Evolutionary conservation across 495 filamentous ascomycete genomes (phyloP).

Genomic region (Podospora australis): DNA sequence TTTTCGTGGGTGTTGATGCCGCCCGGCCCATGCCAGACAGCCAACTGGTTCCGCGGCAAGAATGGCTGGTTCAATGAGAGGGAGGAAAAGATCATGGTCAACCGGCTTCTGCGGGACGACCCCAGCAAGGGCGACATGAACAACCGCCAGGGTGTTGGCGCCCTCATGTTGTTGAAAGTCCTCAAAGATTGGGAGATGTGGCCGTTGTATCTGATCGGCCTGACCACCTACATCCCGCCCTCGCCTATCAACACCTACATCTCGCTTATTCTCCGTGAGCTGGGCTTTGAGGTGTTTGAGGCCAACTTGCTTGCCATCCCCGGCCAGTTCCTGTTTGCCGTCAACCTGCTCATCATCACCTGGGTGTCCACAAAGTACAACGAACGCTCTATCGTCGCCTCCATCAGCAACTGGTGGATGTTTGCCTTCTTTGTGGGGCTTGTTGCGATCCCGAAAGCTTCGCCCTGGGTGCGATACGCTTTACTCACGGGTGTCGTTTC

Average conservation of each 20-base stretch:
- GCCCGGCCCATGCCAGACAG: conserved; percentile 43
- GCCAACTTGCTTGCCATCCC: conserved; percentile 51
- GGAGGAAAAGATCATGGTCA: conserved; percentile 56
- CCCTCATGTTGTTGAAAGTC: conserved; percentile 39
- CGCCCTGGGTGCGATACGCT: conserved; percentile 48
- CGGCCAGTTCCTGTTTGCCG: conserved; percentile 37
- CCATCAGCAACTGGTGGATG: conserved; percentile 49
- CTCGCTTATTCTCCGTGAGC: conserved; percentile 40
- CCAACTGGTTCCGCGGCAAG: conserved; percentile 48
- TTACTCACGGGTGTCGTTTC: conserved; percentile 48
- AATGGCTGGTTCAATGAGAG: conserved; percentile 55
- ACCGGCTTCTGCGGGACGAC: conserved; percentile 57
- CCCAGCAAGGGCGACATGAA: conserved; percentile 61
- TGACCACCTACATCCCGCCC: conserved; percentile 47
- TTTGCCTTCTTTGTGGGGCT: conserved; percentile 50
- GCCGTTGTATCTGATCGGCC: conserved; percentile 51
- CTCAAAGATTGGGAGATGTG: conserved; percentile 53
- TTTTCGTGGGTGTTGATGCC: conserved; percentile 51
- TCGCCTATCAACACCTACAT: conserved; percentile 41
- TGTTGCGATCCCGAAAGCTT: conserved; percentile 30
- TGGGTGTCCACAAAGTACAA: conserved; percentile 50
- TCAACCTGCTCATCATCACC: conserved; percentile 39
- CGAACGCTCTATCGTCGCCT: conserved; percentile 47
- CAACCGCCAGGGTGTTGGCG: conserved; percentile 47
- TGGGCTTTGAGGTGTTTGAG: conserved; percentile 50